Conservation (phyloP, 176 grass and related monocot species). For the Rhynchospora tenuis region DNA sequence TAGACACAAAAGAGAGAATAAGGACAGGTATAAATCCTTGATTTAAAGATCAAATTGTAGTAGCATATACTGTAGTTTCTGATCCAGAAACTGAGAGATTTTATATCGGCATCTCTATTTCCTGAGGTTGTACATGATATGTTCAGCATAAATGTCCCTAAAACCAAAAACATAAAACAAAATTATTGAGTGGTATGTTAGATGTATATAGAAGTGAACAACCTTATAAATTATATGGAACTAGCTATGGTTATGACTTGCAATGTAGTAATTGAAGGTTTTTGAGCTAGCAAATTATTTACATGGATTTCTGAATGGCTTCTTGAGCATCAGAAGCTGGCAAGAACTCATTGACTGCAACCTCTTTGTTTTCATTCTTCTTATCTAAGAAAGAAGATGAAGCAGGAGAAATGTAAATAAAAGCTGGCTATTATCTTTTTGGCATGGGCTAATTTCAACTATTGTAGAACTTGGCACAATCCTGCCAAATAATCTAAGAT, state of each 20-base stretch:
- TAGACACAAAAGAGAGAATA: not conserved
- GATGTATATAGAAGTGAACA: not conserved
- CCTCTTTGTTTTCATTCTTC: slow-evolving; percentile 98
- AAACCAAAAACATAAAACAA: not conserved
- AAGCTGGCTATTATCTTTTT: not conserved
- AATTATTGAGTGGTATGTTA: not conserved
- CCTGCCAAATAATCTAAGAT: not conserved
- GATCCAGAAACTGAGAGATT: not conserved
- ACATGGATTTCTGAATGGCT: slow-evolving; percentile 85
- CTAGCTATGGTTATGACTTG: not conserved
- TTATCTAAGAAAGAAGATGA: slow-evolving; percentile 43
- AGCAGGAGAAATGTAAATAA: not conserved
- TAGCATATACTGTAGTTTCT: not conserved
- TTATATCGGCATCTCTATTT: slow-evolving; percentile 8
- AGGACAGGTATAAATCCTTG: not conserved
- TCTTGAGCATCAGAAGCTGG: slow-evolving; percentile 46
- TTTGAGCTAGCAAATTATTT: slow-evolving; percentile 12
- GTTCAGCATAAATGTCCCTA: slow-evolving; percentile 77
- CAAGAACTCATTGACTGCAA: slow-evolving; percentile 85
- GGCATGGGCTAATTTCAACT: not conserved
- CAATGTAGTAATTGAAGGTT: not conserved
- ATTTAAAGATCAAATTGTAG: not conserved
- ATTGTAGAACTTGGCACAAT: not conserved
- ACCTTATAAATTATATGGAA: not conserved
- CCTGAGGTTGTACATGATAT: slow-evolving; percentile 69